phyloP scores from a whole-genome alignment of 208 protist genomes.

The Leishmania lainsoni region DNA sequence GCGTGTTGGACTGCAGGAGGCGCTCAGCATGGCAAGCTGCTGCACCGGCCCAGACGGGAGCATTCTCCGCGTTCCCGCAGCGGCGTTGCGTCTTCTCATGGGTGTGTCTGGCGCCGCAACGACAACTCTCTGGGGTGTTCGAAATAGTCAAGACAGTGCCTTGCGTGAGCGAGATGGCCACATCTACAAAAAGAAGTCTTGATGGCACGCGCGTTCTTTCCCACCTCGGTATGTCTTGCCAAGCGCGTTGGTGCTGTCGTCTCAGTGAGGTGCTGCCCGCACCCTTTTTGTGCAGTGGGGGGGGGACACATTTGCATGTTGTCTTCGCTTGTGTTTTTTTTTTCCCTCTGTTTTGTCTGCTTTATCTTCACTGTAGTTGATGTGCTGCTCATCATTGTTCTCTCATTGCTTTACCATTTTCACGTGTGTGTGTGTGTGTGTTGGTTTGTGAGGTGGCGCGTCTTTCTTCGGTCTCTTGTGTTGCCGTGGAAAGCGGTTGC shows the following conservation, averaged over 20 bases:
- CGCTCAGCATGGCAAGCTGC: constrained; percentile 32
- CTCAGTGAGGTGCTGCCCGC: too few species aligned
- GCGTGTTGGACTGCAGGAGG: constrained; percentile 31
- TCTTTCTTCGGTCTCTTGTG: neutral
- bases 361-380: neutral
- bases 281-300: neutral
- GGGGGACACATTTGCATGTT: neutral
- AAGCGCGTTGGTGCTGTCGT: neutral
- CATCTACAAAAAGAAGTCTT: constrained; percentile 35
- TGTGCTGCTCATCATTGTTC: neutral
- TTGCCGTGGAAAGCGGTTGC: neutral
- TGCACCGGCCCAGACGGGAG: constrained; percentile 31
- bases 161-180: constrained; percentile 24
- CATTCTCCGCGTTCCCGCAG: constrained; percentile 35
- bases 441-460: neutral
- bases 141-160: constrained; percentile 32
- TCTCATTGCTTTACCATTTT: neutral
- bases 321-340: neutral
- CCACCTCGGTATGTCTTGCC: neutral
- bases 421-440: neutral
- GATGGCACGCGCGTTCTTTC: neutral
- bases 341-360: neutral
- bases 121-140: constrained; percentile 37
- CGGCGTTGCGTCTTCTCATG: constrained; percentile 40
- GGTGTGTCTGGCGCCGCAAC: constrained; percentile 41